Evolutionary conservation across 108 stramenopile genomes (phyloP), one percentile per base, ranked within the genome.

Genomic region (Pseudonitzschia pungens): DNA sequence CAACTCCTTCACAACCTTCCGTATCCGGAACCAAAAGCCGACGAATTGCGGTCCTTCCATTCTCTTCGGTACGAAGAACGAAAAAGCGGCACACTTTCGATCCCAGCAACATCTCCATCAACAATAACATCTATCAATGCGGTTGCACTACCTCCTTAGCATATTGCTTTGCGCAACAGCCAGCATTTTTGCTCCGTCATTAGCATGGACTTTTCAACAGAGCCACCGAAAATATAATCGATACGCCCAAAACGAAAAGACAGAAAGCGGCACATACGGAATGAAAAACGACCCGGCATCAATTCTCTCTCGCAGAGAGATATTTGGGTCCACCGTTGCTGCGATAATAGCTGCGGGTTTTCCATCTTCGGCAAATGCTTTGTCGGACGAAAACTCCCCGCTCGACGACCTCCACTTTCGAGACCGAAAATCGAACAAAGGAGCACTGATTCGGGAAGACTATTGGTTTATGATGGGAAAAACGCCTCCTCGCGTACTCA

Each of bases 391-490:
- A 62, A 28, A 62, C 32, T 14, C 32, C 15, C 21, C 54, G 9
- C 54, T 55, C 22, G 54, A 55, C 20, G 26, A 24, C 21, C 54
- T 55, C 10, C 54, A 55, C 22, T 2, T 55, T 55, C 82, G 90
- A 14, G 80, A 88, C 70, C 82, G 90, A 22, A 80, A 83, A 10
- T 76, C 78, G 28, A 91, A 88, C 80, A 86, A 88, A 65, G 82
- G 86, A 53, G 86, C 87, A n/a, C 42, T 91, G 53, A 79, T 91
- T 74, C 76, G 84, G 41, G 87, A 88, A 80, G 90, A 91, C 71
- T 87, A 87, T 56, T 90, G 86, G 84, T 91, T 85, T 75, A 82
- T 86, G 77, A 72, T 76, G 36, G 87, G 87, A 14, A 77, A 79
- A 50, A 54, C 68, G 14, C 87, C 90, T 43, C 90, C 87, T n/a